Evolutionary conservation across 2,329 filamentous ascomycete genomes (phyloP).

Genomic region (Sarocladium strictum): DNA sequence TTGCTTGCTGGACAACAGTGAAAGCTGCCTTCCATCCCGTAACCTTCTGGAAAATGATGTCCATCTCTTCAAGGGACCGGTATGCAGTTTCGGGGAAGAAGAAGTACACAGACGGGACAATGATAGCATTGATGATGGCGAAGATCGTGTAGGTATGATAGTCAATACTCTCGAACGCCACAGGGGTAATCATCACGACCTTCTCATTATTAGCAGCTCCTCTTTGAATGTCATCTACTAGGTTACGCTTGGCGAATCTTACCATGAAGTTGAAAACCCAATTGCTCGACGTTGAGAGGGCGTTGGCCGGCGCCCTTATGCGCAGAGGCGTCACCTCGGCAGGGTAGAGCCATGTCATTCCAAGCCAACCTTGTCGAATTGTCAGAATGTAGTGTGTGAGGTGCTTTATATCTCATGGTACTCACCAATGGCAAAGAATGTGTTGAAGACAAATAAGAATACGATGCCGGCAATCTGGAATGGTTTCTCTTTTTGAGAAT

Average conservation of each 20-base stretch:
- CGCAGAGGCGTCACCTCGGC: constrained; percentile 62
- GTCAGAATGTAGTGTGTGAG: too few relatives aligned
- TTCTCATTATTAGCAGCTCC: constrained; percentile 9
- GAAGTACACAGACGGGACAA: constrained; percentile 52
- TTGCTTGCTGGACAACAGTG: constrained; percentile 29
- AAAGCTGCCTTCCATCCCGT: constrained; percentile 32
- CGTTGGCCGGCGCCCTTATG: constrained; percentile 57
- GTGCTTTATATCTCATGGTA: too few relatives aligned
- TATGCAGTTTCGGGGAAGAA: constrained; percentile 62
- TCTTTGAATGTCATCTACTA: too few relatives aligned
- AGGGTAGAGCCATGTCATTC: constrained; percentile 59
- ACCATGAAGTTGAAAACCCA: constrained; percentile 59
- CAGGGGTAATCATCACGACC: constrained; percentile 57
- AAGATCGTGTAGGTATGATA: constrained; percentile 62
- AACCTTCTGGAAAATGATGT: constrained; percentile 55
- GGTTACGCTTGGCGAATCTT: constrained; percentile 12
- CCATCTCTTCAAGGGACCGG: constrained; percentile 61
- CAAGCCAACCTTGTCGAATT: too few relatives aligned
- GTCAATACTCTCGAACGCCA: constrained; percentile 50
- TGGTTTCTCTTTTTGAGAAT: constrained; percentile 40
- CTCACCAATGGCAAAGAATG: constrained; percentile 54
- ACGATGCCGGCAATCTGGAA: constrained; percentile 57
- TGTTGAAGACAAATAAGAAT: constrained; percentile 58
- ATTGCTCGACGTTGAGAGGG: constrained; percentile 47
- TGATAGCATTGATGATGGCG: constrained; percentile 57